These are phyloP conservation scores for Fraxinus excelsior DNA, from an alignment of 257 asterid genomes.

Conservation along the genomic window DNA sequence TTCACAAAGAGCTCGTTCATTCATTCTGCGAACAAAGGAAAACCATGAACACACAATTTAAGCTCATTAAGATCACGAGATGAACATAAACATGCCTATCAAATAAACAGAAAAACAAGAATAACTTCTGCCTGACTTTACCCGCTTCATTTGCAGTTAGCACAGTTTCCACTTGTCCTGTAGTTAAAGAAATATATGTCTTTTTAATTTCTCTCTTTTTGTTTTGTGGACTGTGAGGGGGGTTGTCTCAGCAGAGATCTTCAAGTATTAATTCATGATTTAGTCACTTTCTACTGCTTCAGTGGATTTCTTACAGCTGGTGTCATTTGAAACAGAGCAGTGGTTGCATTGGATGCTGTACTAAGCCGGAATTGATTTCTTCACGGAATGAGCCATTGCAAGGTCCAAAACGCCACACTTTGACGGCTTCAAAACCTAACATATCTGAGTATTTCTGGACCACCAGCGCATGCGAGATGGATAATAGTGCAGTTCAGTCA, in stretches of 20 bases:
- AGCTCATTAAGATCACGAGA: no score
- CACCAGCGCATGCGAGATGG: conserved; percentile 63
- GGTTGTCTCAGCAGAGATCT: neutral
- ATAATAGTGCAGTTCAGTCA: conserved; percentile 52
- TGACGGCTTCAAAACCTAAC: conserved; percentile 35
- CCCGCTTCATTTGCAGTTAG: no score
- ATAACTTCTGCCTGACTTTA: no score
- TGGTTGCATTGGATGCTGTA: conserved; percentile 81
- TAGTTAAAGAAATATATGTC: neutral
- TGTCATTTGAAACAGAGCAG: conserved; percentile 81
- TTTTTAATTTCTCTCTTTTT: neutral
- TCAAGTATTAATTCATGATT: no score
- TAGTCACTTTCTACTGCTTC: neutral
- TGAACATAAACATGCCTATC: no score
- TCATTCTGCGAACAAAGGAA: no score
- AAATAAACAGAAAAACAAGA: no score
- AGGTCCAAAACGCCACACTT: conserved; percentile 34
- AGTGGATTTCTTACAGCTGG: conserved; percentile 44
- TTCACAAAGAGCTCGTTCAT: no score
- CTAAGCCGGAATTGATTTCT: conserved; percentile 47
- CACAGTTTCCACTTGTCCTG: neutral
- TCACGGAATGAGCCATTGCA: conserved; percentile 43
- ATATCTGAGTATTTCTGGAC: conserved; percentile 69
- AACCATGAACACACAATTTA: no score
- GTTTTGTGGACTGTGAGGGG: neutral